Conservation (phyloP, 441 rosid species). For the Breynia disticha region DNA sequence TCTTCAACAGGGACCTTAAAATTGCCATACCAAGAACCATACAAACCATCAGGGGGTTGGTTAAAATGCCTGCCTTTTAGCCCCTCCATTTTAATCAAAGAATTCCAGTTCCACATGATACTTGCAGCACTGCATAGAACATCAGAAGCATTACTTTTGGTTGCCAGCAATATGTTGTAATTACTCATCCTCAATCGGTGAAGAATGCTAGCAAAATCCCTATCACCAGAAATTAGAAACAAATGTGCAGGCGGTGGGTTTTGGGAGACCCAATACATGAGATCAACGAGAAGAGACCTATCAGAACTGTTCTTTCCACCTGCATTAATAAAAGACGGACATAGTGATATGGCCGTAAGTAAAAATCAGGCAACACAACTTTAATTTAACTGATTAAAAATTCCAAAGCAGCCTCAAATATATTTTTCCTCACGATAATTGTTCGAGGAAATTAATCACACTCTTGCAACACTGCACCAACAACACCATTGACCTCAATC, state of each 20-base stretch:
- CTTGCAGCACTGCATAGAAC: slow-evolving; percentile 84
- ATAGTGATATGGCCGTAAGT: slow-evolving; percentile 7
- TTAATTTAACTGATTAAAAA: neutral
- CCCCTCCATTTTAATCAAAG: slow-evolving; percentile 39
- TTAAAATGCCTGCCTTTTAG: slow-evolving; percentile 50
- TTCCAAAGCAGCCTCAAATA: no score
- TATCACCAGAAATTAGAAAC: slow-evolving; percentile 65
- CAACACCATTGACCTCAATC: no score
- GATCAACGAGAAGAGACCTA: slow-evolving; percentile 56
- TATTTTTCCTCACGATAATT: no score
- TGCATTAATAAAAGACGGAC: slow-evolving; percentile 19
- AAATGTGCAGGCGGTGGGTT: slow-evolving; percentile 95
- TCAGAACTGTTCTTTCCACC: slow-evolving; percentile 83
- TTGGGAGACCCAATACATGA: slow-evolving; percentile 67
- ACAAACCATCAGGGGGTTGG: slow-evolving; percentile 90
- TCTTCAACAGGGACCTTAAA: slow-evolving; percentile 56
- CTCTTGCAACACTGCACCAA: no score
- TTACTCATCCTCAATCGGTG: slow-evolving; percentile 79
- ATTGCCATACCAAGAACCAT: slow-evolving; percentile 86
- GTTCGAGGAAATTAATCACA: no score
- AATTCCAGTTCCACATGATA: slow-evolving; percentile 78
- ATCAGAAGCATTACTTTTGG: slow-evolving; percentile 28
- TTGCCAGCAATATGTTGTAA: slow-evolving; percentile 80
- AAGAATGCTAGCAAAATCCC: slow-evolving; percentile 51
- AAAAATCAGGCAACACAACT: neutral